Evolutionary conservation across 2,329 filamentous ascomycete genomes (phyloP), one percentile per base, ranked within the genome.

Genomic region (Drechslerella stenobrocha): DNA sequence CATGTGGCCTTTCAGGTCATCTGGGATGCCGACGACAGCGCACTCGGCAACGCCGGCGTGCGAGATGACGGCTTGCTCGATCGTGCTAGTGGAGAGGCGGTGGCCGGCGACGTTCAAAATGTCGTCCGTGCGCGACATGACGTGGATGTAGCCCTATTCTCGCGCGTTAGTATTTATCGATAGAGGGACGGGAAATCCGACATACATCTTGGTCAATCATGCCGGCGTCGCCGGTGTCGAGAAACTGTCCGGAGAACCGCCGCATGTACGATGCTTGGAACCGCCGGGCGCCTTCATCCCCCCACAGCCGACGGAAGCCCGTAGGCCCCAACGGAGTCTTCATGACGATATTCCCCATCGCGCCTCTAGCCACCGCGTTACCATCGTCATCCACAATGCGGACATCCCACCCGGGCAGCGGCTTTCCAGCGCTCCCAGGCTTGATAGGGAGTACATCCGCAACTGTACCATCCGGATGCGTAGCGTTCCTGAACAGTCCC

Each of bases 41-140:
- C 87, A 88, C 79, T 96, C 91, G 26, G 87, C 87, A 52, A 96
- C 84, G 2, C 80, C 79, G 0, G 88, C 85, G 74, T 96, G 90
- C 0, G 86, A 86, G 9, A 90, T 87, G 67, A 96, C 88, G 53
- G 89, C 91, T 79, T 96, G 90, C 77, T 96, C 91, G 75, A 96
- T 93, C 30, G 87, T 83, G 50, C 90, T 89, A 8, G 90, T 96
- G 70, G 88, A 92, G 69, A 96, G 86, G 11, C 91, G 84, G 78
- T 96, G 91, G 3, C 91, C 90, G 37, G 90, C 91, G n/a, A 96
- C 91, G 74, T 96, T 96, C 74, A 96, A 90, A 65, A 96, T 87
- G 76, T 96, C 91, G 77, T 96, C 91, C 28, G 81, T 81, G 53
- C 84, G 76, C 2, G 80, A 80, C 82, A 86, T 85, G 71, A 87